Conservation (phyloP, 768 basidiomycete genomes). For the Calocera cornea region DNA sequence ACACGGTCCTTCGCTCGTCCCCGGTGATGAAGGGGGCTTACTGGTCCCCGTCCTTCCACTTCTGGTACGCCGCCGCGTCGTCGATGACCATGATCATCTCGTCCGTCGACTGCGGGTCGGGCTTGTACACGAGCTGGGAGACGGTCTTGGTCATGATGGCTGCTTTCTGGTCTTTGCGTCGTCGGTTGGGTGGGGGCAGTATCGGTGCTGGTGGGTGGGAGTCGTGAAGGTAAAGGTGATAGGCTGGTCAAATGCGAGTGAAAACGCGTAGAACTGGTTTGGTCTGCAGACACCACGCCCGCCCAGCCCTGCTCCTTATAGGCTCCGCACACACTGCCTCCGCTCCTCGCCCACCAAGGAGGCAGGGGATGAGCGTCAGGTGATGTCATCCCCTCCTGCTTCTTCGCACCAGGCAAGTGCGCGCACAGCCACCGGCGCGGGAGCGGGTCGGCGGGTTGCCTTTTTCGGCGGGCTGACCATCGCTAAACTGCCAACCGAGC, state of each 20-base stretch:
- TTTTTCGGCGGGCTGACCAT: neutral
- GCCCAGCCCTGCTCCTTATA: neutral
- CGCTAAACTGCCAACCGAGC: no score
- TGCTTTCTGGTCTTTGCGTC: neutral
- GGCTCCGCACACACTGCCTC: neutral
- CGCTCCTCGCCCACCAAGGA: neutral
- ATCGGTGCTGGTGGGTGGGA: neutral
- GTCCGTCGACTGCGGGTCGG: constrained; percentile 53
- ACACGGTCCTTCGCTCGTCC: no score
- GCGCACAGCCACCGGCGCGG: neutral
- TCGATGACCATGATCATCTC: constrained; percentile 58
- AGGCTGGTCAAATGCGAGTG: neutral
- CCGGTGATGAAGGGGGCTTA: no score
- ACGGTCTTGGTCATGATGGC: constrained; percentile 32
- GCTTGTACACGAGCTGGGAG: constrained; percentile 68
- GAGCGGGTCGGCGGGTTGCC: neutral
- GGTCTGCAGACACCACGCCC: neutral
- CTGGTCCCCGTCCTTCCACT: constrained; percentile 19
- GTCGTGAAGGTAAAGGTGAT: neutral
- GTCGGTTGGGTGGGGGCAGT: no score
- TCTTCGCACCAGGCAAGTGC: no score
- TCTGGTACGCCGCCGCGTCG: constrained; percentile 33
- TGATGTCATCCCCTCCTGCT: neutral
- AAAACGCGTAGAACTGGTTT: neutral
- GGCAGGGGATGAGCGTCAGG: neutral